Base-by-base conservation (phyloP, 2,329 filamentous ascomycete genomes). In the Fusarium cyanostomum region DNA sequence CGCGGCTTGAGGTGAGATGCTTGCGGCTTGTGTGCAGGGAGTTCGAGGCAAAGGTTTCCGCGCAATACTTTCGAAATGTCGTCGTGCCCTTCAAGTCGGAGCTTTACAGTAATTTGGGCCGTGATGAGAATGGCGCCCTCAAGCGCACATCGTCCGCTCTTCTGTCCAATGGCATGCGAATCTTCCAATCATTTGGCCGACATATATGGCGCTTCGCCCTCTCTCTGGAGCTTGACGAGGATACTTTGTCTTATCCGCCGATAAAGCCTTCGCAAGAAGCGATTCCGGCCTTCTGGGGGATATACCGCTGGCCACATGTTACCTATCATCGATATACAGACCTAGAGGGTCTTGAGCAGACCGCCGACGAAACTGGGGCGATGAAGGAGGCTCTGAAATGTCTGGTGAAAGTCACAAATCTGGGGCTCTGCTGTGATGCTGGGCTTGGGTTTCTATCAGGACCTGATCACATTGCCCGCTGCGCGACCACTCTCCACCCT, bases 361-460 rank as follows among this genome's bases (percentile, higher is more conserved):
- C 85, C 9, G 87, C 88, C 5, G 88, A 91, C 65, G 86, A 89
- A 67, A 86, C 82, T 0, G 78, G 80, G 9, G 81, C 81, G 27
- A 87, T 90, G 85, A 85, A 82, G 59, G 78, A 81, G 30, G 87
- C 88, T 4, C 82, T 92, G 53, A 78, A 79, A 10, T 83, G 82
- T 49, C 79, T 91, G 2, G 75, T 71, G 2, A 79, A 81, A 8
- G 83, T 89, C 3, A 80, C 78, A 31, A 87, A 90, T 59, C 80
- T 92, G n/a, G 89, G 85, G 0, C 74, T 92, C 4, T 90, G 86
- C 15, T 81, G 90, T 35, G 86, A 90, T 69, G 87, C 83, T 53
- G 88, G 89, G 9, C 79, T 91, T 33, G 89, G 89, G 10, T 91
- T 87, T 80, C 80, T 92, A 10, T 78, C 78, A 42, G 88, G 88